A percentile compares a stretch with the other conserved stretches of the same genome.
phyloP scores from a whole-genome alignment of 495 filamentous ascomycete species.

The Aspergillus cavernicola region DNA sequence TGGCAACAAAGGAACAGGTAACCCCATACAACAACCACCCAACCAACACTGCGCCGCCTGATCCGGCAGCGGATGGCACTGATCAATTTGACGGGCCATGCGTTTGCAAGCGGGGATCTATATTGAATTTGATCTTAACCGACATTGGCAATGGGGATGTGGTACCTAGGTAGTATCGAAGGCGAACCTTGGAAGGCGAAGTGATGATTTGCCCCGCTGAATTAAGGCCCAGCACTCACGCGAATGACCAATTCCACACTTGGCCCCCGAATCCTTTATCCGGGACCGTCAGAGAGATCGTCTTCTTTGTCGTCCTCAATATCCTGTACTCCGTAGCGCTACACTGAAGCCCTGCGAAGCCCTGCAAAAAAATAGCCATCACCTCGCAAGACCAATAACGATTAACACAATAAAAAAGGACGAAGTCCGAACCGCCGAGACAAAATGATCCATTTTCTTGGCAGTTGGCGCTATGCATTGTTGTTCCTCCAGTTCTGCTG shows the following conservation, averaged over 20 bases:
- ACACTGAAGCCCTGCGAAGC: too few relatives aligned
- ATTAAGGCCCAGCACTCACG: neutral
- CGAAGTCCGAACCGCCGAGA: neutral
- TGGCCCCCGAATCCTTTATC: slow-evolving; percentile 13
- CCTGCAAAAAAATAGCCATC: too few relatives aligned
- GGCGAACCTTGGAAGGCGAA: slow-evolving; percentile 4
- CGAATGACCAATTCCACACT: neutral
- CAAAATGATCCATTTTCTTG: neutral
- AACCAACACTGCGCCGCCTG: slow-evolving; percentile 9
- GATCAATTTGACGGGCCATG: neutral
- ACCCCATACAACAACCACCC: neutral
- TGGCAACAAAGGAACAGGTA: slow-evolving; percentile 2
- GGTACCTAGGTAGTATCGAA: too few relatives aligned
- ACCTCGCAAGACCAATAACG: too few relatives aligned
- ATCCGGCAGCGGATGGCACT: neutral
- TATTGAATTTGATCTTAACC: neutral
- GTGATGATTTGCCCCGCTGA: slow-evolving; percentile 9
- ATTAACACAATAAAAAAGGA: too few relatives aligned
- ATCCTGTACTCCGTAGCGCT: too few relatives aligned
- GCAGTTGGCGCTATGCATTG: neutral
- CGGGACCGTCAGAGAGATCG: neutral
- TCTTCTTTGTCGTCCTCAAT: neutral
- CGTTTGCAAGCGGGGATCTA: neutral
- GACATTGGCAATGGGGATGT: neutral
- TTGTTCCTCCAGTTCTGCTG: too few relatives aligned